Conservation (phyloP, 1,284 basidiomycete species). For the Ganoderma multipileum region DNA sequence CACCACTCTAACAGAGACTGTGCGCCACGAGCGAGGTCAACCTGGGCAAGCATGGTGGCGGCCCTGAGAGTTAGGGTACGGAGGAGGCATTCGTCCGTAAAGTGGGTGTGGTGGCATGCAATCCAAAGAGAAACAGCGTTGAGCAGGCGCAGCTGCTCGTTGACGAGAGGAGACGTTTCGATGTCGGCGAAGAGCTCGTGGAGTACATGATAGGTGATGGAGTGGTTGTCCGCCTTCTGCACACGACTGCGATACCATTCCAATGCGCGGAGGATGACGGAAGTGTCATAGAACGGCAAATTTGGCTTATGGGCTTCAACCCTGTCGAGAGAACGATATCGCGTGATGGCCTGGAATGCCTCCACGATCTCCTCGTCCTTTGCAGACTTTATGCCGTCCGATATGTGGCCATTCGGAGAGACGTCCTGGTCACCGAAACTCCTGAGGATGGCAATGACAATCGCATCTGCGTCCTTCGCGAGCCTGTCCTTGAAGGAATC, state of each 20-base stretch:
- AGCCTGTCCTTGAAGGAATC: slow-evolving; percentile 48
- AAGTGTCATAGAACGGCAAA: slow-evolving; percentile 60
- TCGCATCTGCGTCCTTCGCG: slow-evolving; percentile 55
- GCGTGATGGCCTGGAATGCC: slow-evolving; percentile 57
- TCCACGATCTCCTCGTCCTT: slow-evolving; percentile 43
- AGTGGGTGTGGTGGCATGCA: slow-evolving; percentile 60
- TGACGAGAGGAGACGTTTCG: slow-evolving; percentile 77
- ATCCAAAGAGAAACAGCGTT: slow-evolving; percentile 80
- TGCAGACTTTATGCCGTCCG: slow-evolving; percentile 47
- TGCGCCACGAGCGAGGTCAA: slow-evolving; percentile 72
- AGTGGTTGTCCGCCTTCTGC: slow-evolving; percentile 48
- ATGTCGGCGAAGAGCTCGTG: slow-evolving; percentile 77
- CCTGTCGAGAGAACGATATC: slow-evolving; percentile 54
- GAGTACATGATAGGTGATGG: slow-evolving; percentile 79
- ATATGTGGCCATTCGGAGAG: slow-evolving; percentile 52
- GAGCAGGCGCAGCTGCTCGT: slow-evolving; percentile 84
- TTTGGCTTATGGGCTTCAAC: slow-evolving; percentile 67
- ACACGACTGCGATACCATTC: slow-evolving; percentile 58
- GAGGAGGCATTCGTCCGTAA: slow-evolving; percentile 65
- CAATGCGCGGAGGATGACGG: slow-evolving; percentile 60
- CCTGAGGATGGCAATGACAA: slow-evolving; percentile 63
- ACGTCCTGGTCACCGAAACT: slow-evolving; percentile 68
- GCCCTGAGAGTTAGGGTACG: slow-evolving; percentile 75
- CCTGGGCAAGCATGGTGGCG: slow-evolving; percentile 68
- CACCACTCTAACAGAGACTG: slow-evolving; percentile 84